Conservation (phyloP, 768 basidiomycete genomes). For the Sporobolomyces pararoseus region DNA sequence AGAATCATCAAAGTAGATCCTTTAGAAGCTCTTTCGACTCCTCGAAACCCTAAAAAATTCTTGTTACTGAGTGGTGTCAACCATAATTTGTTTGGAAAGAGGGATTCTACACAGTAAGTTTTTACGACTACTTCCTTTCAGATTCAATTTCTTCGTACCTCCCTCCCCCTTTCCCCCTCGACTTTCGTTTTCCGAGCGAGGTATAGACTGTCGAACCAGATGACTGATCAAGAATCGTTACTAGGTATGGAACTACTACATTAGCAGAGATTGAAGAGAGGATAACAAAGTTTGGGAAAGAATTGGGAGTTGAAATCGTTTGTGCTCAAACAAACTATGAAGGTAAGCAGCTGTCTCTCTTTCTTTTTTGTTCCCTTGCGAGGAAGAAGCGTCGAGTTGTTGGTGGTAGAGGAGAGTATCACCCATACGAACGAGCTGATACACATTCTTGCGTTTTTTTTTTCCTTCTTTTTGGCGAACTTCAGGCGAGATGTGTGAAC, state of each 20-base stretch:
- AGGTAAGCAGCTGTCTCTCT: conserved; percentile 19
- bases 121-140: no score
- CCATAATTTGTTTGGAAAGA: conserved; percentile 43
- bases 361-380: no score
- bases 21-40: conserved; percentile 18
- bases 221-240: neutral
- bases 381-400: no score
- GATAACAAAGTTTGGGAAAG: conserved; percentile 32
- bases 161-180: neutral
- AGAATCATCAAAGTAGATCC: conserved; percentile 42
- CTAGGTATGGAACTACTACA: conserved; percentile 42
- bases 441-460: no score
- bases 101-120: conserved; percentile 39
- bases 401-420: no score
- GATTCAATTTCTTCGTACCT: neutral
- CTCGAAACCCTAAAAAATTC: conserved; percentile 39
- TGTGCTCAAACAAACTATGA: conserved; percentile 45
- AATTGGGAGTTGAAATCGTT: conserved; percentile 41
- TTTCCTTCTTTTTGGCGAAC: no score
- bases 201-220: no score
- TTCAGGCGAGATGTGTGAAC: conserved; percentile 19
- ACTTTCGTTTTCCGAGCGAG: neutral
- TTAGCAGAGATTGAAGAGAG: conserved; percentile 42
- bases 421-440: no score
- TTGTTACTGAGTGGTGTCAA: conserved; percentile 41